These are phyloP conservation scores for Ajuga reptans DNA, from an alignment of 305 asterid genomes.

Conservation along the genomic window DNA sequence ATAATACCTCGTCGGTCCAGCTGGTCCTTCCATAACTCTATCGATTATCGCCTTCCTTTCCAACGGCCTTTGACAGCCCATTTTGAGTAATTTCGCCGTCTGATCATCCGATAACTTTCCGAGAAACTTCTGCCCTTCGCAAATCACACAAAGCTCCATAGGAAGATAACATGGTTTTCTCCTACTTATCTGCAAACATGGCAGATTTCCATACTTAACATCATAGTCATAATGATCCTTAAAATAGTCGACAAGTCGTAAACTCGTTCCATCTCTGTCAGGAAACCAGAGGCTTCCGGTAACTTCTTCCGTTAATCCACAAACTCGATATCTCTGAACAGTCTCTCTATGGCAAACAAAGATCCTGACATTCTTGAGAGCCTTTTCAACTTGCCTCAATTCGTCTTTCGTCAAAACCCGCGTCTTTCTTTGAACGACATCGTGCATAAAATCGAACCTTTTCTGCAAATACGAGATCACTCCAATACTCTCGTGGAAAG, in stretches of 20 bases:
- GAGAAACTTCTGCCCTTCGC: conserved; percentile 95
- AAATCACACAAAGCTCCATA: conserved; percentile 91
- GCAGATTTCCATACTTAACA: conserved; percentile 57
- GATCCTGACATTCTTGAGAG: conserved; percentile 64
- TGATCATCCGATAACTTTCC: conserved; percentile 92
- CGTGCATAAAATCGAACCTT: conserved; percentile 54
- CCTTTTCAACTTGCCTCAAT: conserved; percentile 64
- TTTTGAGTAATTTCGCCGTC: conserved; percentile 64
- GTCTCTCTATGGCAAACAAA: conserved; percentile 85
- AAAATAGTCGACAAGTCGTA: conserved; percentile 55
- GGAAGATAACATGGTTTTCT: conserved; percentile 85
- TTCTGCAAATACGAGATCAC: conserved; percentile 73
- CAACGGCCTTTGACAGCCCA: conserved; percentile 80
- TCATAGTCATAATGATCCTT: conserved; percentile 77
- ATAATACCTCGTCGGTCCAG: conserved; percentile 79
- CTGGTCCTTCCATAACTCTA: conserved; percentile 64
- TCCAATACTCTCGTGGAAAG: conserved; percentile 86
- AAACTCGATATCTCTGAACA: conserved; percentile 66
- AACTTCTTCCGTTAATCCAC: conserved; percentile 57
- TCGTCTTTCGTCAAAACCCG: conserved; percentile 46
- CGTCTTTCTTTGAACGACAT: conserved; percentile 33
- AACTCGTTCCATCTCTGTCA: conserved; percentile 60
- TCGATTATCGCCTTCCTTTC: conserved; percentile 62
- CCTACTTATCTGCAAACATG: conserved; percentile 82
- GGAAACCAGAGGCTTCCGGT: conserved; percentile 62